phyloP scores from a whole-genome alignment of 257 asterid genomes.

The Coffea eugenioides region DNA sequence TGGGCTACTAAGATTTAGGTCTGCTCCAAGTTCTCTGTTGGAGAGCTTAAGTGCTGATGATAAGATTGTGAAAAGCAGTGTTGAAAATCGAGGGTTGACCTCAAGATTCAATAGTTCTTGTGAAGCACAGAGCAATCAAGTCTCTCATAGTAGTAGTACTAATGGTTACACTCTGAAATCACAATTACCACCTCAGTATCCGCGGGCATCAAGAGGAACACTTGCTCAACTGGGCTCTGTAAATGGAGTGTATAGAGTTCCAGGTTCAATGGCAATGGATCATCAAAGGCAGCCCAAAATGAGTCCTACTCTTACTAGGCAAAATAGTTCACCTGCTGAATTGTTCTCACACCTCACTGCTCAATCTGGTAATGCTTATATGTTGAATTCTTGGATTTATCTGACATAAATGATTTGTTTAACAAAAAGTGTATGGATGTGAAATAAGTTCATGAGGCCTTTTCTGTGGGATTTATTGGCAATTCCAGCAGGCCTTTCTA shows the following conservation, averaged over 20 bases:
- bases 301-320: conserved; percentile 51
- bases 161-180: conserved; percentile 30
- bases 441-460: not conserved
- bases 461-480: not conserved
- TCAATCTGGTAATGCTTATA: conserved; percentile 50
- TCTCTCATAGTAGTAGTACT: conserved; percentile 21
- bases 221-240: conserved; percentile 25
- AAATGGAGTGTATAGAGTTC: conserved; percentile 31
- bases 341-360: conserved; percentile 49
- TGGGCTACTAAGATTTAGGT: conserved; percentile 70
- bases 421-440: no score
- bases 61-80: not conserved
- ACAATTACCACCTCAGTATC: conserved; percentile 76
- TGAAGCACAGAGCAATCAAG: conserved; percentile 21
- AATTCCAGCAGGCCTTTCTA: not conserved
- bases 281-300: conserved; percentile 33
- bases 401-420: not conserved
- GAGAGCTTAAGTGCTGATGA: conserved; percentile 24
- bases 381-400: not conserved
- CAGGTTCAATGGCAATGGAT: conserved; percentile 37
- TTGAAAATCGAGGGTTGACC: conserved; percentile 30
- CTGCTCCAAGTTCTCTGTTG: conserved; percentile 68
- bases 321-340: conserved; percentile 75
- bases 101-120: conserved; percentile 34
- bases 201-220: conserved; percentile 41